Percentiles rank a stretch among this genome's conserved stretches.
Evolutionary conservation across 1,284 basidiomycete species (phyloP).

Genomic region (Agaricales sp.): DNA sequence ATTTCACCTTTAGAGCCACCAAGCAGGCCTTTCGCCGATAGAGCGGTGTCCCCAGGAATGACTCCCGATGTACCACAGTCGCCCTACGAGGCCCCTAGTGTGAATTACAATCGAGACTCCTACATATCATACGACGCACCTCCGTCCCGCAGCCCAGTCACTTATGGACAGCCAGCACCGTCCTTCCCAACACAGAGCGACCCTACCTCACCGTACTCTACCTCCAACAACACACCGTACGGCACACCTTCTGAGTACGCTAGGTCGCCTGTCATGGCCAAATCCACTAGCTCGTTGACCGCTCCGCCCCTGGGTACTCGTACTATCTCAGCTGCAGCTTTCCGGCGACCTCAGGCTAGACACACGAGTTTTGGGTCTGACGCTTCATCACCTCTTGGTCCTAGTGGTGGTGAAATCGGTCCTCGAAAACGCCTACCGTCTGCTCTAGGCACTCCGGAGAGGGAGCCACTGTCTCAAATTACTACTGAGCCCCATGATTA

Average conservation of each 20-base stretch:
- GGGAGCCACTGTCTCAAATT: conserved; percentile 11
- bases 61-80: conserved; percentile 7
- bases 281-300: conserved; percentile 24
- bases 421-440: conserved; percentile 40
- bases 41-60: conserved; percentile 5
- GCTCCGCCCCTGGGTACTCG: conserved; percentile 25
- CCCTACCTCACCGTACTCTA: not conserved
- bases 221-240: conserved; percentile 15
- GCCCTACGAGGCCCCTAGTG: not conserved
- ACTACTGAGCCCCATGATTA: conserved; percentile 35
- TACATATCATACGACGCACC: not conserved
- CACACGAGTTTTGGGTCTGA: conserved; percentile 16
- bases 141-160: not conserved
- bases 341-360: conserved; percentile 43
- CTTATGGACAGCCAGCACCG: not conserved
- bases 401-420: conserved; percentile 25
- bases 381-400: conserved; percentile 9
- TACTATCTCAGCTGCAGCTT: conserved; percentile 68
- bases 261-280: conserved; percentile 16
- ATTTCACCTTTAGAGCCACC: conserved; percentile 9
- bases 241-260: conserved; percentile 29
- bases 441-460: conserved; percentile 21
- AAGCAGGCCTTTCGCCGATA: conserved; percentile 2
- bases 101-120: not conserved
- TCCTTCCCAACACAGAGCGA: not conserved